These are phyloP conservation scores for Xylaria sp. DNA, from an alignment of 2,329 filamentous ascomycete species.

Conservation along the genomic window DNA sequence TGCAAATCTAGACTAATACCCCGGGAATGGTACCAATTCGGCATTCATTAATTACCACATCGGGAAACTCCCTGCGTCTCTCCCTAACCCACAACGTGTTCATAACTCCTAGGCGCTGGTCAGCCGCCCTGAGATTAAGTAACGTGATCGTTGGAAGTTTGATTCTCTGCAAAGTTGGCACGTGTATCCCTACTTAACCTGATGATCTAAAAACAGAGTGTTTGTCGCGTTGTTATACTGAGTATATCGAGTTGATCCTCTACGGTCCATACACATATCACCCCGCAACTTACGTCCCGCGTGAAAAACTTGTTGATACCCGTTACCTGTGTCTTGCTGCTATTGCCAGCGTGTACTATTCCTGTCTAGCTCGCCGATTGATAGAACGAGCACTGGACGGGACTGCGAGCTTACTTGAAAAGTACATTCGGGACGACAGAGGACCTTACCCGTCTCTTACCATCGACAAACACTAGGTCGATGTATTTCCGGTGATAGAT, in stretches of 20 bases:
- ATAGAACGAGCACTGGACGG: neutral
- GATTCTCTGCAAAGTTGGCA: neutral
- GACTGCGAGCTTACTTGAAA: no score
- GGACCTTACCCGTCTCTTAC: neutral
- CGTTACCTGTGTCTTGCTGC: neutral
- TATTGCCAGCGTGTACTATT: neutral
- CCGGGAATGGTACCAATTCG: neutral
- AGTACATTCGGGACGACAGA: neutral
- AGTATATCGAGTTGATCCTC: neutral
- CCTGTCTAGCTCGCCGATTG: no score
- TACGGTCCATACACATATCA: neutral
- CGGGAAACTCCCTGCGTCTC: neutral
- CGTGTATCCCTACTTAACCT: neutral
- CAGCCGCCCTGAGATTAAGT: neutral
- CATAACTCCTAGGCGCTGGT: constrained; percentile 11
- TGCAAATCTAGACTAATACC: neutral
- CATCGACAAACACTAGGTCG: neutral
- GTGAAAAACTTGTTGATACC: neutral
- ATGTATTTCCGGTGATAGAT: constrained; percentile 14
- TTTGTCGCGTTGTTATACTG: neutral
- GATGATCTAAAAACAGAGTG: neutral
- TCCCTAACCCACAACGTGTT: constrained; percentile 21
- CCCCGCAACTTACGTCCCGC: neutral
- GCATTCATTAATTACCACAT: constrained; percentile 12
- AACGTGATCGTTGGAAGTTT: neutral